Evolutionary conservation across 345 rosid genomes (phyloP), one percentile per base, ranked within the genome.

Genomic region (Kandelia obovata): DNA sequence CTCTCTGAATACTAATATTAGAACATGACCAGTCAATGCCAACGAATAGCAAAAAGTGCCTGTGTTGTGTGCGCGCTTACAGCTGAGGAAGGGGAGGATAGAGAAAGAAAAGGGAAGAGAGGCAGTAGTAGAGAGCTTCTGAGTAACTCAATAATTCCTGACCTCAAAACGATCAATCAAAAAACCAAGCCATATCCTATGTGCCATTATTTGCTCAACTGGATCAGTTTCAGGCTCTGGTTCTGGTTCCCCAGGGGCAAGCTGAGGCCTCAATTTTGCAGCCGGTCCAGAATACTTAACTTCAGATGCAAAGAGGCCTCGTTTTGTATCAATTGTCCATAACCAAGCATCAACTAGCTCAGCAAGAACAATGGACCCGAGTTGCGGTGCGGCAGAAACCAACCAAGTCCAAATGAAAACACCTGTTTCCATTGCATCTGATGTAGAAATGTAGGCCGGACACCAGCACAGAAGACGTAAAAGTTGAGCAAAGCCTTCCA

Each of bases 321-420:
- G 86, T 75, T 90, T 96, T 20, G 92, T 92, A 75, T 92, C 99
- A 71, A 96, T 90, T 81, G 98, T 96, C 99, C 99, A 96, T 73
- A 92, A 78, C 99, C 99, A 96, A 63, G 99, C 99, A 90, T 92
- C 99, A 74, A 96, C 98, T 73, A 96, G 98, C 81, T 96, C 98
- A 4, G 96, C 96, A 78, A 96, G 95, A 79, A 96, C 89, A 69
- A 96, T 87, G 71, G 97, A 89, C 34, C 92, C 99, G 66, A 90
- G 79, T 78, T 88, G 91, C 11, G 99, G 97, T 74, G 99, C 97
- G 68, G 98, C 92, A 71, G 99, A 90, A 79, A 96, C 98, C 80
- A 96, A 78, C 99, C 99, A 96, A 65, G 98, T 90, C 99, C 99
- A 96, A 69, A 90, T 84, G 75, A 92, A 96, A 78, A 92, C 89